Base-by-base conservation (phyloP, 805 yeast species). In the Hanseniaspora meyeri region DNA sequence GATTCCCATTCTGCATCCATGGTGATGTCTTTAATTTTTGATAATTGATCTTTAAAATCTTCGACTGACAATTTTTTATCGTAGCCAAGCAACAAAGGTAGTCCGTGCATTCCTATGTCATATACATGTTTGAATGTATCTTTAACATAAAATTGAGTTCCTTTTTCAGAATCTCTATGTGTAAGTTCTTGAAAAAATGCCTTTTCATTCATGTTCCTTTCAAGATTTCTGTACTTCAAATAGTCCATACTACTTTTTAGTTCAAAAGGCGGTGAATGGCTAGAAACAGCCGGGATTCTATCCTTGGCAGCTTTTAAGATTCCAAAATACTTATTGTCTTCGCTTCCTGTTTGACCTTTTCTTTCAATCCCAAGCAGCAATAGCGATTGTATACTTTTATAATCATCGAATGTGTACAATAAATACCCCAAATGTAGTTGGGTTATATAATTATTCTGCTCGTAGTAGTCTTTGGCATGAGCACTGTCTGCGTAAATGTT, bases 1-100 rank as follows among this genome's bases (percentile, higher is more conserved):
- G 87, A 81, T 39, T 81, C 76, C 96, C 97, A 93, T 27, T 82
- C 75, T 0, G 95, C 97, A 19, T 85, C 71, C 17, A 82, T 80
- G 1, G 95, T 87, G 10, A 91, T 75, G 64, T 93, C 96, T 0
- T 80, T 72, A 17, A 87, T 16, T n/a, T 38, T 45, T 2, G 31
- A 29, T 12, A 53, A 12, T 16, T 45, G 47, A 4, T 17, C 12
- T 7, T 39, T 9, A 16, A 17, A 39, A 39, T 19, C 24, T 11
- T 43, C 8, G 1, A 17, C 16, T 11, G 12, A 19, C 17, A 46
- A 10, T 4, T 46, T 31, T 12, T 53, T 46, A n/a, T 46, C 46
- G 29, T 46, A 43, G 19, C 57, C 57, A 31, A 53, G 47, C 9
- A 53, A 16, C 9, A 53, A 32, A 8, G 48, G n/a, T 8, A 36